Evolutionary conservation across 371 early-diverging fungal genomes (phyloP), one percentile per base, ranked within the genome.

Genomic region (Astathelohania contejeani): DNA sequence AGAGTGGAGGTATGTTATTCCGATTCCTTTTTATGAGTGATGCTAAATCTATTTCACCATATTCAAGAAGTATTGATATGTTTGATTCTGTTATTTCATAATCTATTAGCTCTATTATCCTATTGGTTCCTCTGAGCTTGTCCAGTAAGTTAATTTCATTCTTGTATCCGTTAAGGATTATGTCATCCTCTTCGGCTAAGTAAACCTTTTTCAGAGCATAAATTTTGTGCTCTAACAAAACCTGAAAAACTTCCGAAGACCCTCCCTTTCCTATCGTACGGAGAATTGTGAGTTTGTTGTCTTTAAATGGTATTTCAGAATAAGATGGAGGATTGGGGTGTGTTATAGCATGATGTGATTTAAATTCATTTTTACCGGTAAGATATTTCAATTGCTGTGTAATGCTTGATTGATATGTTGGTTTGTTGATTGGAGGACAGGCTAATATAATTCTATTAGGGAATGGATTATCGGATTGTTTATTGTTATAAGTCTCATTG

Each of bases 201-300:
- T 81, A 77, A 18, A 91, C 85, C 52, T 79, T 81, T 65, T 92
- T 92, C 16, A 92, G 70, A 0, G 93, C 93, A 67, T 76, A 84
- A 3, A 85, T 75, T 45, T 82, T 71, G 35, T 74, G 71, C 56
- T 77, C 76, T 2, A 80, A 71, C 60, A 85, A 72, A 0, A 87
- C 87, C 61, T 83, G 86, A 72, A 79, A 88, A 4, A 92, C 92
- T 67, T 81, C 86, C 47, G 82, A 80, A 39, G 82, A 82, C 49
- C 87, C 88, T 23, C 92, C 92, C 27, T 81, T 79, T 0, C 90
- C 92, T 20, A 87, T 78, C 10, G 49, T 54, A 19, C 58, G 29
- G 1, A 73, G 51, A 14, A 63, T 58, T 23, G 47, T 32, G 0
- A 70, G 48, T 28, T 62, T 57, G 35, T 48, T 58, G 9, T 56